Base-by-base conservation (phyloP, 2,329 filamentous ascomycete genomes). In the Trichophyton verrucosum region DNA sequence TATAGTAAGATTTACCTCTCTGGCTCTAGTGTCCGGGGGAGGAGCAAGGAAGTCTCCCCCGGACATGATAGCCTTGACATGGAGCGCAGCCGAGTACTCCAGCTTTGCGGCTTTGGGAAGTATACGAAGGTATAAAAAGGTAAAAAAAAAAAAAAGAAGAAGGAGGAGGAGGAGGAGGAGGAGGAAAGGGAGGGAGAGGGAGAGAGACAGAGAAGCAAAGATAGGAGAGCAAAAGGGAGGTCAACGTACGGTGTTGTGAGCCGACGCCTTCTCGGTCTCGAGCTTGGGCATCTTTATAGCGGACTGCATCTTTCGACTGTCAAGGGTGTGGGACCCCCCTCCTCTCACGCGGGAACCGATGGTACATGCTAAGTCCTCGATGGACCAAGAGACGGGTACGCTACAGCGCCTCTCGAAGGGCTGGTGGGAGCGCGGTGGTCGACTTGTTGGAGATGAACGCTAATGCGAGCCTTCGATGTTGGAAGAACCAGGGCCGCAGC, bases 201-300 rank as follows among this genome's bases (percentile, higher is more conserved):
- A 51, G n/a, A 55, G 7, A 55, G 15, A 36, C 3, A 30, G 20
- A 53, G 49, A 36, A 7, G n/a, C 15, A 55, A 15, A 36, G 27
- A n/a, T 3, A 4, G 13, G 33, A 13, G 8, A 51, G n/a, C 20
- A 51, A 22, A n/a, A 38, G 51, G 27, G 51, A 33, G 3, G n/a
- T 55, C 13, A 36, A 55, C 51, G 51, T 55, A 55, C 51, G 9
- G 51, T 55, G n/a, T 55, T 55, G 51, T 55, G 51, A 33, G 51
- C 51, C n/a, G 51, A 55, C 4, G 51, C 51, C 51, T 55, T 55
- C 27, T 55, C 51, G 3, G 51, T 55, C 27, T 55, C 51, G 15
- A 55, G 51, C 51, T 55, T 55, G 33, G 33, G 33, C 51, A 55
- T 55, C 51, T 55, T 55, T 55, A 55, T 33, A 30, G 51, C 51